phyloP scores from a whole-genome alignment of 805 yeast genomes.

The Pichia californica region DNA sequence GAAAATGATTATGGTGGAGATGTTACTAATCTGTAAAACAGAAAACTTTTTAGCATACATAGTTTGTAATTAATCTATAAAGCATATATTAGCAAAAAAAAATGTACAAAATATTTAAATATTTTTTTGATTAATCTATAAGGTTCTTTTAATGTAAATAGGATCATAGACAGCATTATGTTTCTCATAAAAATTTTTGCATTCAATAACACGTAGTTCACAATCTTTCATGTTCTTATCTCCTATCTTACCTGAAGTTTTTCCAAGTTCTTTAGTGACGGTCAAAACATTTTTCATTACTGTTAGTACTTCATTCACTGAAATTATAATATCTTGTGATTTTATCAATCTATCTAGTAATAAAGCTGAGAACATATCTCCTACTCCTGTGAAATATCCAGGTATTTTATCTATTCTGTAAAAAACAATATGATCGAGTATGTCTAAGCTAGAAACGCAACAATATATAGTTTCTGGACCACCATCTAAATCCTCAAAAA shows the following conservation, averaged over 20 bases:
- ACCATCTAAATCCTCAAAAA: conserved; percentile 10
- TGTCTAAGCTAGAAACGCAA: conserved; percentile 35
- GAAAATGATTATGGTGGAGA: conserved; percentile 25
- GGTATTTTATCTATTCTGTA: conserved; percentile 57
- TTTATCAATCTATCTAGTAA: conserved; percentile 54
- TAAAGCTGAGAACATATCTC: conserved; percentile 82
- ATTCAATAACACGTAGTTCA: conserved; percentile 64
- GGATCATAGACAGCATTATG: conserved; percentile 7
- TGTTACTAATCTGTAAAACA: conserved; percentile 8
- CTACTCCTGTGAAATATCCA: conserved; percentile 91
- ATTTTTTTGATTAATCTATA: no score
- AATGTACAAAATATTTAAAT: no score
- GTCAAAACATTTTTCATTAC: conserved; percentile 48
- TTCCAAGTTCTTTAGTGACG: conserved; percentile 36
- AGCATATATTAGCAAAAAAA: no score
- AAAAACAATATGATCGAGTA: conserved; percentile 16
- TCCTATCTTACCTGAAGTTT: conserved; percentile 45
- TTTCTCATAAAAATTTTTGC: conserved; percentile 34
- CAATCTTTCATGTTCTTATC: conserved; percentile 61
- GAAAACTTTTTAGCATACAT: background rate
- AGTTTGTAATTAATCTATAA: background rate
- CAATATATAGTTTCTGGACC: conserved; percentile 31
- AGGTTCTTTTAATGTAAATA: background rate
- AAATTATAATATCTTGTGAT: conserved; percentile 20
- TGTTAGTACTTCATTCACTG: conserved; percentile 50